These are phyloP conservation scores for Microglena sp. DNA, from an alignment of 139 green algal species.

Conservation along the genomic window DNA sequence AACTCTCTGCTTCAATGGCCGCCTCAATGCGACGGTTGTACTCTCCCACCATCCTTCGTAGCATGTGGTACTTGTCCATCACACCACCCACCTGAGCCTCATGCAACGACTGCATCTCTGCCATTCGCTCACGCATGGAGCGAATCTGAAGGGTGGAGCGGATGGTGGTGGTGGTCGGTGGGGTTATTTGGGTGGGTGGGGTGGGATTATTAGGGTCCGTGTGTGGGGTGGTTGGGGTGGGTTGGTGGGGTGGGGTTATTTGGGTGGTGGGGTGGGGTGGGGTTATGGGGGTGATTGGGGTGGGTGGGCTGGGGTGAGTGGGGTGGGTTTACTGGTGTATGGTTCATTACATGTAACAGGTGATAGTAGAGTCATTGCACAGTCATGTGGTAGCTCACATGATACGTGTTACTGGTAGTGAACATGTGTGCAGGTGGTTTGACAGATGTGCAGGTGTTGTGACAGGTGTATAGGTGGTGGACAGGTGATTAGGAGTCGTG, in stretches of 20 bases:
- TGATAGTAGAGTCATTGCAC: too few relatives aligned
- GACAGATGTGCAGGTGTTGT: too few relatives aligned
- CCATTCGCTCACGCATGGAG: constrained; percentile 14
- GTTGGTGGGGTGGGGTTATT: not conserved
- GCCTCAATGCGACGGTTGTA: constrained; percentile 19
- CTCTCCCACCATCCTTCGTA: constrained; percentile 20
- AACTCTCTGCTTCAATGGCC: too few relatives aligned
- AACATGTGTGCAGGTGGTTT: too few relatives aligned
- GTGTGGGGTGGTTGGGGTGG: not conserved
- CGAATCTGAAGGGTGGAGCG: constrained; percentile 13
- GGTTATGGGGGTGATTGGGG: not conserved
- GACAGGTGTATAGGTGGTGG: too few relatives aligned
- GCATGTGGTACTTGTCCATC: constrained; percentile 24
- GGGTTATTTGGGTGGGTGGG: too few relatives aligned
- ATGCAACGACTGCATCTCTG: constrained; percentile 11
- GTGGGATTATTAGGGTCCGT: not conserved
- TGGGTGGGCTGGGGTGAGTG: too few relatives aligned
- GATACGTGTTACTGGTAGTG: too few relatives aligned
- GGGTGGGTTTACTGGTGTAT: too few relatives aligned
- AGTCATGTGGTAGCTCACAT: too few relatives aligned
- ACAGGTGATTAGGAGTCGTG: too few relatives aligned
- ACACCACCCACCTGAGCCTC: constrained; percentile 11
- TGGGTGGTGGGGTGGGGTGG: not conserved
- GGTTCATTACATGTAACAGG: too few relatives aligned
- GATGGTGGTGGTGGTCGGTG: not conserved